Base-by-base conservation (phyloP, 2,329 filamentous ascomycete species). In the Fusarium tricinctum region DNA sequence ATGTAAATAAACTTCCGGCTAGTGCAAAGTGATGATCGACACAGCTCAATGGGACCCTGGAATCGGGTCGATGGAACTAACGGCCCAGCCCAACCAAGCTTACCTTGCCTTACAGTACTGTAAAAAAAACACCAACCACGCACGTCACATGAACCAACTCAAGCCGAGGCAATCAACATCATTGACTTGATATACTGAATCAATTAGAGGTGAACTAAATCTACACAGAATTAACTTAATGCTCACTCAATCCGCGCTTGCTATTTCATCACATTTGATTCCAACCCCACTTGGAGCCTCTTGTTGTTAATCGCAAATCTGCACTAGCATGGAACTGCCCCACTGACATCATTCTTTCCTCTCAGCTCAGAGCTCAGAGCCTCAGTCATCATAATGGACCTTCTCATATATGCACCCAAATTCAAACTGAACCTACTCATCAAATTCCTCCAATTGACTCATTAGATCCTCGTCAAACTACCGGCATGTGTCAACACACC, bases 281-380 rank as follows among this genome's bases (percentile, higher is more conserved):
- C 20, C 8, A 35, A 43, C 62, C 43, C 63, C 62, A 62, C 63
- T 66, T 63, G 55, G 63, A 66, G 47, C 61, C 55, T 53, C 42
- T 66, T 44, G 26, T 54, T 48, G 26, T 59, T 42, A 44, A 47
- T 35, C 30, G 28, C 17, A 40, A 50, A 45, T 63, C 61, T 55
- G 66, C 63, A 50, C 22, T 40, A 32, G 32, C 33, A 48, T 30
- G 28, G 28, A 44, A 33, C 51, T 65, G 38, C 61, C 54, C 63
- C 63, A 19, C 63, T 66, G 63, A 66, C 63, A 66, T 66, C 63
- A 64, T 53, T 43, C 33, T 15, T 43, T 45, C n/a, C 17, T 44
- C 33, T 20, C 43, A 23, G 15, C 15, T 8, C 33, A 48, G 39
- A 23, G 15, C 13, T 8, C 33, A 48, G 39, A 58, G 42, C 57